Base-by-base conservation (phyloP, 1,139 yeast species). In the Geotrichum citri-aurantii region DNA sequence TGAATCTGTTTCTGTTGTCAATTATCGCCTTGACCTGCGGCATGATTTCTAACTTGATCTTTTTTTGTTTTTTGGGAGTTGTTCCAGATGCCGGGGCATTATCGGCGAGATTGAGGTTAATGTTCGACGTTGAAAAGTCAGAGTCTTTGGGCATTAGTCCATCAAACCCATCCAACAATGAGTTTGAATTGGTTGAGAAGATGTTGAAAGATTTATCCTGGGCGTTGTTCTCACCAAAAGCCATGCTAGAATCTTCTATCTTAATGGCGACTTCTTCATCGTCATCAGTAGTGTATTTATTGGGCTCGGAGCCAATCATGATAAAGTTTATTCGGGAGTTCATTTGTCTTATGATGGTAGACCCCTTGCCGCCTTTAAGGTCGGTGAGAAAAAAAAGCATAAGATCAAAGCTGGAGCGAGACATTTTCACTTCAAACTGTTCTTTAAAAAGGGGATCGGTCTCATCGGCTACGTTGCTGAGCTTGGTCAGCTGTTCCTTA, bases 281-380 rank as follows among this genome's bases (percentile, higher is more conserved):
- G 3, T 50, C 42, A 59, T 68, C 68, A 4, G 69, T 64, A 52
- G 69, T 71, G 50, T 62, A 65, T 7, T 71, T 60, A 50, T 66
- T 65, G 5, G 79, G 77, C 17, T 75, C 66, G 11, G 72, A 65
- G 8, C 73, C 62, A 1, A 72, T 67, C 26, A 76, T 84, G 61
- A 83, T 80, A 11, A 95, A 87, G 61, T 88, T 85, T 65, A 93
- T 78, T 69, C 90, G 85, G 73, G 90, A 93, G 74, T 93, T 93
- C 63, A 95, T 85, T 57, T 90, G 81, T 64, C 97, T 79, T 58
- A 93, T 88, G 59, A 92, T 78, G 50, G 92, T 81, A 2, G 93
- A 87, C 3, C 99, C 99, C 46, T 98, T 98, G 57, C 86, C 86
- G 8, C 88, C 88, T 72, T 91, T 97, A 69, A 90, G 89, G 69